Percentiles rank a stretch among this genome's conserved stretches.
These are phyloP conservation scores for Cubamyces lactineus DNA, from an alignment of 768 basidiomycete species.

Conservation along the genomic window DNA sequence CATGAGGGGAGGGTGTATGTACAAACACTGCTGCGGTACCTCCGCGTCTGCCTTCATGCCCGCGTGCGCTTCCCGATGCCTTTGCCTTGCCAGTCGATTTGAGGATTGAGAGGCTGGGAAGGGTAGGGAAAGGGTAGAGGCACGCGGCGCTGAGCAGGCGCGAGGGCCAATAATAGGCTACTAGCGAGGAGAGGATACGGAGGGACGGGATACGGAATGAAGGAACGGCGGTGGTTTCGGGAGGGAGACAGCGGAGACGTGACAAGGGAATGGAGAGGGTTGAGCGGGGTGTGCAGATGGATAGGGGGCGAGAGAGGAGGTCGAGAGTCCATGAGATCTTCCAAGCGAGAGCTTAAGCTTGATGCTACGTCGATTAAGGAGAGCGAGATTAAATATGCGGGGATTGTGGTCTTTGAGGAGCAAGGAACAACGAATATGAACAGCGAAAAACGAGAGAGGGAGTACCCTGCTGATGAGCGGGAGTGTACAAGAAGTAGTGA, in stretches of 20 bases:
- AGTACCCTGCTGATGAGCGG: no score
- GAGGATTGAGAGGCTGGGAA: no score
- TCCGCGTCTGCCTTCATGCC: background rate
- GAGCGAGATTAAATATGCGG: background rate
- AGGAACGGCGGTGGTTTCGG: background rate
- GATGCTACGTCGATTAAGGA: constrained; percentile 14
- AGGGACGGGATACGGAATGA: background rate
- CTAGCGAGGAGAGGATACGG: background rate
- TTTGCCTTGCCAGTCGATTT: no score
- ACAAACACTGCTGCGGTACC: constrained; percentile 5
- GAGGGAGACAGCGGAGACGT: background rate
- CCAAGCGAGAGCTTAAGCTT: background rate
- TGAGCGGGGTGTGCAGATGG: background rate
- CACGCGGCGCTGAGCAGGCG: no score
- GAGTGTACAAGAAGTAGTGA: background rate
- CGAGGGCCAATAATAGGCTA: constrained; percentile 2
- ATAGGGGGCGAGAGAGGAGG: background rate
- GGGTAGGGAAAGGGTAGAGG: no score
- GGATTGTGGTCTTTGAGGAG: background rate
- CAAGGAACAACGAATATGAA: background rate
- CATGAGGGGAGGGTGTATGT: constrained; percentile 6
- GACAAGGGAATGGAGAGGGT: background rate
- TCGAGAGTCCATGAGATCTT: constrained; percentile 1
- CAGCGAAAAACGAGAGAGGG: constrained; percentile 9
- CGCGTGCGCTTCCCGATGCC: no score